phyloP scores from a whole-genome alignment of 2,329 filamentous ascomycete species.

The Penicillium sp. region DNA sequence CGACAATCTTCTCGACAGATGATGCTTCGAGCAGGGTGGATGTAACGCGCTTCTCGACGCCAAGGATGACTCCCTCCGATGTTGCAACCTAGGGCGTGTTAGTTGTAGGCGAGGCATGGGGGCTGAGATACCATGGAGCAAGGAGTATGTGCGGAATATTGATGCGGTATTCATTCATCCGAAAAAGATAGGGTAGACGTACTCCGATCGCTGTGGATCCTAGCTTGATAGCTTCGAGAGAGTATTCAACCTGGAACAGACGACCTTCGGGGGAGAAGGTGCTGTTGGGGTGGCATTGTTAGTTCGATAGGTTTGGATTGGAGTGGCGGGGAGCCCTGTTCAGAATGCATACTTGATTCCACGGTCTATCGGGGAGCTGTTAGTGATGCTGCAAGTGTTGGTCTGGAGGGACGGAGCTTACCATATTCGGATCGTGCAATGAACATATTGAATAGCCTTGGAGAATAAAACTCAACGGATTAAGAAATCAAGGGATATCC shows the following conservation, averaged over 20 bases:
- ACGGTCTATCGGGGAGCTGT: constrained; percentile 44
- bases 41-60: constrained; percentile 98
- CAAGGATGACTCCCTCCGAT: constrained; percentile 89
- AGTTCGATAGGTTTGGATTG: constrained; percentile 15
- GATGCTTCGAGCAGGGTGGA: constrained; percentile 96
- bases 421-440: constrained; percentile 99
- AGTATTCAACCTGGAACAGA: constrained; percentile 99
- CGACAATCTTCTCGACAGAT: constrained; percentile 98
- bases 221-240: constrained; percentile 99
- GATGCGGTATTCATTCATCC: background rate
- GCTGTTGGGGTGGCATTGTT: constrained; percentile 51
- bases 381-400: constrained; percentile 32
- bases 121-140: background rate
- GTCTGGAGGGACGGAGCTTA: constrained; percentile 52
- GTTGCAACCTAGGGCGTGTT: constrained; percentile 67
- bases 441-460: constrained; percentile 74
- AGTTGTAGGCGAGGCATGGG: background rate
- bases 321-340: background rate
- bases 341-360: constrained; percentile 80
- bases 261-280: constrained; percentile 99
- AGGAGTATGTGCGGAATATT: background rate
- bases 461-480: background rate
- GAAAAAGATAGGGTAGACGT: constrained; percentile 32
- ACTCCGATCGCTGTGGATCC: constrained; percentile 96
- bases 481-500: background rate